These are phyloP conservation scores for Pterocarpus macrocarpus DNA, from an alignment of 306 rosid genomes.

Conservation along the genomic window DNA sequence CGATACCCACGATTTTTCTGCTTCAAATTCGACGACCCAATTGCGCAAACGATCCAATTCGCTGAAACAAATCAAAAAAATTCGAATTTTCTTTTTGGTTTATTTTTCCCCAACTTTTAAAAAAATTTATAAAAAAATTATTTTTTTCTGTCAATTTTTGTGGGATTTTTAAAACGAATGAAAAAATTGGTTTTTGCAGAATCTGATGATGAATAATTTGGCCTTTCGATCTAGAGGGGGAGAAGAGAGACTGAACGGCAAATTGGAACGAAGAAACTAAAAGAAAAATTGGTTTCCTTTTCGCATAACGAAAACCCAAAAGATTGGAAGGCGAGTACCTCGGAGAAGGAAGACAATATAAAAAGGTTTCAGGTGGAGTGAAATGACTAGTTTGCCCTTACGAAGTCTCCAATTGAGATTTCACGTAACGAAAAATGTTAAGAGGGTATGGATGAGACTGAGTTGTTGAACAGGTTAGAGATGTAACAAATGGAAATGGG, in stretches of 20 bases:
- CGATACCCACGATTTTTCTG: background rate
- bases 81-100: background rate
- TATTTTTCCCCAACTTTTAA: background rate
- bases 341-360: constrained; percentile 34
- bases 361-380: background rate
- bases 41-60: constrained; percentile 29
- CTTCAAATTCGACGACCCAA: constrained; percentile 33
- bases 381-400: constrained; percentile 40
- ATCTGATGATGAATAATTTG: background rate
- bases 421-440: background rate
- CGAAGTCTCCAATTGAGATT: background rate
- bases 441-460: constrained; percentile 11
- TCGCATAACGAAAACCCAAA: constrained; percentile 37
- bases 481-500: background rate
- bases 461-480: background rate
- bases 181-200: background rate
- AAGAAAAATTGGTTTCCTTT: constrained; percentile 3
- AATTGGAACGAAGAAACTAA: background rate
- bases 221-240: constrained; percentile 45
- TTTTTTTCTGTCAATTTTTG: background rate
- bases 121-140: background rate
- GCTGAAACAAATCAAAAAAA: constrained; percentile 23
- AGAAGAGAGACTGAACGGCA: constrained; percentile 23
- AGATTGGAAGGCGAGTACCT: constrained; percentile 30
- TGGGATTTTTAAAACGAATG: background rate